Percentiles rank a stretch among this genome's conserved stretches.
Conservation (phyloP, 192 early-diverging fungal genomes). For the Coemansia sp. region DNA sequence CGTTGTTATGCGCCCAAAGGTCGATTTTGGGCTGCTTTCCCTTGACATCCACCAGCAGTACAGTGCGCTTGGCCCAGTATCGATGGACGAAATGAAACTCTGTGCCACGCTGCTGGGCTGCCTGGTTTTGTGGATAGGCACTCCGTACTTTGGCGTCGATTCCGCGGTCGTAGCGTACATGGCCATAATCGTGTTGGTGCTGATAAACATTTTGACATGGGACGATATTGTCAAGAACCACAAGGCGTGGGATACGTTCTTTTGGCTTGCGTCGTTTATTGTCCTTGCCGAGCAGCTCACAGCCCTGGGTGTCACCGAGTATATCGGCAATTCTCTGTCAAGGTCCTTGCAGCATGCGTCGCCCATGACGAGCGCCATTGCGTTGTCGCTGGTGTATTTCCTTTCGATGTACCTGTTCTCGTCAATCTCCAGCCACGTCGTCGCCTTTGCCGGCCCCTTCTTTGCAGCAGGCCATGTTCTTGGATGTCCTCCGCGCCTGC, state of each 20-base stretch:
- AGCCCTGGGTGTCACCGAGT: conserved; percentile 65
- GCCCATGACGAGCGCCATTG: conserved; percentile 45
- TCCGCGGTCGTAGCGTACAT: conserved; percentile 68
- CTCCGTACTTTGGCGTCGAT: conserved; percentile 60
- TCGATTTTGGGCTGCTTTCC: conserved; percentile 27
- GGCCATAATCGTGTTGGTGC: conserved; percentile 59
- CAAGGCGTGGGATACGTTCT: conserved; percentile 79
- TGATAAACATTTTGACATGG: conserved; percentile 65
- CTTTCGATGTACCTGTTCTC: conserved; percentile 75
- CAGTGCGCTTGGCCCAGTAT: conserved; percentile 22
- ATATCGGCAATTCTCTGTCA: conserved; percentile 62
- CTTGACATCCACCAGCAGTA: conserved; percentile 28
- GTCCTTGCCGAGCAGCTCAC: conserved; percentile 72
- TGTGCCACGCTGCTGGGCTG: conserved; percentile 56
- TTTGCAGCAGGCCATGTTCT: conserved; percentile 68
- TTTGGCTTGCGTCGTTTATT: conserved; percentile 79
- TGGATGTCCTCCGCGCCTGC: conserved; percentile 57
- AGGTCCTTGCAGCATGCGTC: conserved; percentile 34
- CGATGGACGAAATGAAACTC: conserved; percentile 46
- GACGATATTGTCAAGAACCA: conserved; percentile 63
- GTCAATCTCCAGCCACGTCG: conserved; percentile 68
- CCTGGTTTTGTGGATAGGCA: conserved; percentile 64
- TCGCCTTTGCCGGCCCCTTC: conserved; percentile 68
- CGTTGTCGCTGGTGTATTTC: conserved; percentile 62
- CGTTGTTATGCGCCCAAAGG: conserved; percentile 26